Conservation (phyloP, 2,329 filamentous ascomycete genomes). For the Xylaria arbuscula region DNA sequence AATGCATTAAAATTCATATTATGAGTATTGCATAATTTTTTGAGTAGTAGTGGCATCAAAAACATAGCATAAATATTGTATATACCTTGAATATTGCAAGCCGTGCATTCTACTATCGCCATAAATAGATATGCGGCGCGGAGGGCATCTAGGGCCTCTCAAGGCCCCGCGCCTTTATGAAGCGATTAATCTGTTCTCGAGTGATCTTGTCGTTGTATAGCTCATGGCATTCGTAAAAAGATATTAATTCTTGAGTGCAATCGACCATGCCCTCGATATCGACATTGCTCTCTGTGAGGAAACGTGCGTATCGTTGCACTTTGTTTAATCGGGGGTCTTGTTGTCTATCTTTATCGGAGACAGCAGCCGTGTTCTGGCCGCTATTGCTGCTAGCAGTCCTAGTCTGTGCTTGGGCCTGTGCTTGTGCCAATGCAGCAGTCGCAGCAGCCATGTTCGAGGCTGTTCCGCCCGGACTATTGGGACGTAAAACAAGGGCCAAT, state of each 20-base stretch:
- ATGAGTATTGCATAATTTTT: not conserved
- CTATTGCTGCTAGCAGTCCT: conserved; percentile 35
- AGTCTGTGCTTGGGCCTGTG: conserved; percentile 54
- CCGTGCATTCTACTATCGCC: not conserved
- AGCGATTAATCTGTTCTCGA: conserved; percentile 67
- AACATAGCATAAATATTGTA: not conserved
- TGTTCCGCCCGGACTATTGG: conserved; percentile 53
- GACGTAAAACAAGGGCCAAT: conserved; percentile 83
- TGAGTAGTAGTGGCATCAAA: no score
- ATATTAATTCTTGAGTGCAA: conserved; percentile 90
- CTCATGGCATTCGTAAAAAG: conserved; percentile 80
- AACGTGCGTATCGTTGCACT: conserved; percentile 74
- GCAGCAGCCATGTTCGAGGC: conserved; percentile 62
- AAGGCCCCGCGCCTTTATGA: conserved; percentile 67
- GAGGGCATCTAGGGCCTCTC: conserved; percentile 55
- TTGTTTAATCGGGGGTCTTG: conserved; percentile 70
- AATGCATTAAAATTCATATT: not conserved
- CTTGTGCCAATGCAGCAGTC: conserved; percentile 61
- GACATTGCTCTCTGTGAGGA: conserved; percentile 86
- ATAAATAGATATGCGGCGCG: not conserved
- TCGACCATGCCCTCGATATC: conserved; percentile 88
- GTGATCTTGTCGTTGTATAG: conserved; percentile 70
- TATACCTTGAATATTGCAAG: not conserved
- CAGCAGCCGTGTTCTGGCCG: conserved; percentile 45
- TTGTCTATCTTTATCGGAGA: conserved; percentile 58